These are phyloP conservation scores for Elongisporangium anandrum DNA, from an alignment of 352 stramenopile genomes.

Conservation along the genomic window DNA sequence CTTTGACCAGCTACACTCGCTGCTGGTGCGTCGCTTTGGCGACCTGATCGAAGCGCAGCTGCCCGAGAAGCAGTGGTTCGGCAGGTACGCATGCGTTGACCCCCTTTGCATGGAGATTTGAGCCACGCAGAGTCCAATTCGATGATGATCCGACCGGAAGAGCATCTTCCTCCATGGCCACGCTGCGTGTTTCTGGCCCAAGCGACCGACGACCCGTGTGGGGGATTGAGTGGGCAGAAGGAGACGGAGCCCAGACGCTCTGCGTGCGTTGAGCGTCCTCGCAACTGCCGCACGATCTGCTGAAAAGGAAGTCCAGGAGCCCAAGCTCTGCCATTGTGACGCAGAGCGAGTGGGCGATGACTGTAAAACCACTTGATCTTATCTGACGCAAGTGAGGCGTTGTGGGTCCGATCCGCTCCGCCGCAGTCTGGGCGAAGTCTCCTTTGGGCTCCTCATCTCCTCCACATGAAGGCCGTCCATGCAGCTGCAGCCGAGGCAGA, in stretches of 20 bases:
- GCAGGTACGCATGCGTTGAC: constrained; percentile 29
- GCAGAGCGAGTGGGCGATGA: constrained; percentile 28
- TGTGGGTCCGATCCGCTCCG: constrained; percentile 9
- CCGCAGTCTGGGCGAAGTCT: not conserved
- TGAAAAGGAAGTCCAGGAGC: not conserved
- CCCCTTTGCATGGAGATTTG: constrained; percentile 5
- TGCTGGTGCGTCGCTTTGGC: constrained; percentile 64
- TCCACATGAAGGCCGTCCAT: constrained; percentile 1
- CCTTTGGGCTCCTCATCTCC: not conserved
- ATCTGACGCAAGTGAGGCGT: constrained; percentile 42
- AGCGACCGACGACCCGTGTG: not conserved
- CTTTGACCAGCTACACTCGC: constrained; percentile 84
- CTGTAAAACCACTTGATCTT: constrained; percentile 90
- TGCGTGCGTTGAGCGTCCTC: constrained; percentile 1
- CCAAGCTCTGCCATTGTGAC: not conserved
- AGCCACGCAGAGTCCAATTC: constrained; percentile 16
- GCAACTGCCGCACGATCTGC: not conserved
- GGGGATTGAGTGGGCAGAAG: too few relatives aligned
- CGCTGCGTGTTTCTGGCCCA: not conserved
- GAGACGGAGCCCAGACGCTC: not conserved
- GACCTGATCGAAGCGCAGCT: constrained; percentile 64
- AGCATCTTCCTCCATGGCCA: constrained; percentile 5
- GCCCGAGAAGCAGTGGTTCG: constrained; percentile 87
- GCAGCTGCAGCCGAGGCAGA: not conserved
- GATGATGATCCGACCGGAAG: constrained; percentile 29